Percentiles rank a stretch among this genome's conserved stretches.
Evolutionary conservation across 257 asterid genomes (phyloP).

Genomic region (Primulina eburnea): DNA sequence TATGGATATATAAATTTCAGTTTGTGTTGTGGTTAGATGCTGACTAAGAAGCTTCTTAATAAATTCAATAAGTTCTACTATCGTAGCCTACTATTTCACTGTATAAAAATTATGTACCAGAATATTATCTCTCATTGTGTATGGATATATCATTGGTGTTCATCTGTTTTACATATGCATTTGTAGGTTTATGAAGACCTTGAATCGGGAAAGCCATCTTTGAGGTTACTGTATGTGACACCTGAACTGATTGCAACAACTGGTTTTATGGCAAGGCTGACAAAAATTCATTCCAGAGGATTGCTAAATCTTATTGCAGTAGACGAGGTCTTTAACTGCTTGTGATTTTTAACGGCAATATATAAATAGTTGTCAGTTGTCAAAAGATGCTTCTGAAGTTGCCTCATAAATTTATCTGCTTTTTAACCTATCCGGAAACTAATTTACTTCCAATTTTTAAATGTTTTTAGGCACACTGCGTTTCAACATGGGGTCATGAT

Average conservation of each 20-base stretch:
- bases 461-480: conserved; percentile 82
- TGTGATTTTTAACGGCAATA: neutral
- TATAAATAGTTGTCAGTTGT: conserved; percentile 17
- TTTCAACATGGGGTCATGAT: conserved; percentile 98
- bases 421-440: conserved; percentile 14
- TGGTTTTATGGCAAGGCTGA: conserved; percentile 76
- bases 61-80: neutral
- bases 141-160: conserved; percentile 1
- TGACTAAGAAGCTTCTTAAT: conserved; percentile 6
- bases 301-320: conserved; percentile 77
- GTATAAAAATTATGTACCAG: neutral
- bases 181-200: conserved; percentile 78
- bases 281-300: conserved; percentile 75
- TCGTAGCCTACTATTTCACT: neutral
- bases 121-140: neutral
- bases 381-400: conserved; percentile 25
- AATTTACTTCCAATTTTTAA: conserved; percentile 25
- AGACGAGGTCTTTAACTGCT: conserved; percentile 67
- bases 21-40: conserved; percentile 1
- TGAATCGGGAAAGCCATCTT: conserved; percentile 81
- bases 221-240: conserved; percentile 86
- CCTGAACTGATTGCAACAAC: conserved; percentile 87
- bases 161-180: conserved; percentile 19
- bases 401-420: conserved; percentile 8
- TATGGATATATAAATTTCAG: neutral